A percentile compares a stretch with the other conserved stretches of the same genome.
Conservation (phyloP, 257 asterid genomes). For the Cruciata laevipes region DNA sequence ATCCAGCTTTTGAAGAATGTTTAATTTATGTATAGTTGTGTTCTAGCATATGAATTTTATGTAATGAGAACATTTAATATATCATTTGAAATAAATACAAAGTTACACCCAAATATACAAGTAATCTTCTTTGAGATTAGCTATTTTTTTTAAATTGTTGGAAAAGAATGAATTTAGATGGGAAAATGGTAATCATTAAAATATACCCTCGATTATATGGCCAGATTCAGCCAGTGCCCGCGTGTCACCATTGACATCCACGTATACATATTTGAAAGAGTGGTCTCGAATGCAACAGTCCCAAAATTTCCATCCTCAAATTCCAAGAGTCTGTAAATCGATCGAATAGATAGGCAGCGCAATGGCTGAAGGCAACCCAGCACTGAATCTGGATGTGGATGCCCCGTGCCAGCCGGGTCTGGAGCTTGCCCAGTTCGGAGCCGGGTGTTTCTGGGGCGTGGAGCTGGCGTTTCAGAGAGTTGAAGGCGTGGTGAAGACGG, state of each 20-base stretch:
- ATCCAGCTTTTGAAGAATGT: too few species aligned
- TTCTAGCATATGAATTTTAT: too few species aligned
- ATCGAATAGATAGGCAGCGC: background rate
- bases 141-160: too few species aligned
- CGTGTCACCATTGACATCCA: background rate
- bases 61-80: too few species aligned
- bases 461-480: conserved; percentile 66
- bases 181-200: too few species aligned
- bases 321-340: background rate
- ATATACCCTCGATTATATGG: background rate
- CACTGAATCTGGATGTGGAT: conserved; percentile 44
- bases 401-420: conserved; percentile 36
- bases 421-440: conserved; percentile 72
- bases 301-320: background rate
- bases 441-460: conserved; percentile 89
- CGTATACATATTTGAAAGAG: too few species aligned
- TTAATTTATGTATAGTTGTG: too few species aligned
- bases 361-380: conserved; percentile 60
- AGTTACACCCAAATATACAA: too few species aligned
- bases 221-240: background rate
- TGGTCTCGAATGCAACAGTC: background rate
- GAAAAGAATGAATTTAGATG: too few species aligned
- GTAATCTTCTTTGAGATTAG: too few species aligned
- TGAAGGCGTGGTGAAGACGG: conserved; percentile 71
- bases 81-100: too few species aligned